Conservation (phyloP, 2,329 filamentous ascomycete genomes). For the Leptographium flavum region DNA sequence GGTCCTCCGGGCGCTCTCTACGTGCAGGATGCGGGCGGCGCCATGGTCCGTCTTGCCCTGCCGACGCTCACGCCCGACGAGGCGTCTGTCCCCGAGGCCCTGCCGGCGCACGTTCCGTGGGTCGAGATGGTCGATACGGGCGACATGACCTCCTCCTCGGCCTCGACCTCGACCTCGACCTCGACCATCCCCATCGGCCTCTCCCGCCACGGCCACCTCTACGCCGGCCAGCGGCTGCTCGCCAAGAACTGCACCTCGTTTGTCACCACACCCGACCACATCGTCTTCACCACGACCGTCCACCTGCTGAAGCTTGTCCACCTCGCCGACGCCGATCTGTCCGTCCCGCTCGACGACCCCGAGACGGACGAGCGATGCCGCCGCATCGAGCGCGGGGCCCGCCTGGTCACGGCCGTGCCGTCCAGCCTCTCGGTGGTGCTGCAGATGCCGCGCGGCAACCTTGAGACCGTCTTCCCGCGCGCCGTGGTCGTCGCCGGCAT, state of each 20-base stretch:
- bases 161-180: constrained; percentile 2
- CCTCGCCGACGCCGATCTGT: constrained; percentile 44
- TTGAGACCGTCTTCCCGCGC: constrained; percentile 88
- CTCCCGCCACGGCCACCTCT: constrained; percentile 63
- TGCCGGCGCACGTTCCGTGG: constrained; percentile 37
- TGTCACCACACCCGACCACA: constrained; percentile 61
- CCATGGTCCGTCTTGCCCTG: constrained; percentile 24
- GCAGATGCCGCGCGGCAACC: constrained; percentile 90
- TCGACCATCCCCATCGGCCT: constrained; percentile 36
- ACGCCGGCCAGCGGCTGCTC: constrained; percentile 59
- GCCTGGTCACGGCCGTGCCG: constrained; percentile 78
- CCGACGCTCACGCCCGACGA: constrained; percentile 7
- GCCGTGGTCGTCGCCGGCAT: constrained; percentile 89
- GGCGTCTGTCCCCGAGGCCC: constrained; percentile 22
- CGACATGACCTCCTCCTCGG: constrained; percentile 16
- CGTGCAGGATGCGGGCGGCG: constrained; percentile 31
- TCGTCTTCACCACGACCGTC: constrained; percentile 85
- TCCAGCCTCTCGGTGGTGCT: constrained; percentile 73
- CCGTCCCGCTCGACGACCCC: constrained; percentile 61
- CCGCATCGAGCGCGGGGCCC: constrained; percentile 78
- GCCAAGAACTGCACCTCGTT: constrained; percentile 90
- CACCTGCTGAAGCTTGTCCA: constrained; percentile 93
- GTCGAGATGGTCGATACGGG: constrained; percentile 27
- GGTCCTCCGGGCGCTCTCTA: constrained; percentile 20
- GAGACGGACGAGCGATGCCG: constrained; percentile 86